phyloP scores from a whole-genome alignment of 1,139 yeast species.

The Blastobotrys capitulatus region DNA sequence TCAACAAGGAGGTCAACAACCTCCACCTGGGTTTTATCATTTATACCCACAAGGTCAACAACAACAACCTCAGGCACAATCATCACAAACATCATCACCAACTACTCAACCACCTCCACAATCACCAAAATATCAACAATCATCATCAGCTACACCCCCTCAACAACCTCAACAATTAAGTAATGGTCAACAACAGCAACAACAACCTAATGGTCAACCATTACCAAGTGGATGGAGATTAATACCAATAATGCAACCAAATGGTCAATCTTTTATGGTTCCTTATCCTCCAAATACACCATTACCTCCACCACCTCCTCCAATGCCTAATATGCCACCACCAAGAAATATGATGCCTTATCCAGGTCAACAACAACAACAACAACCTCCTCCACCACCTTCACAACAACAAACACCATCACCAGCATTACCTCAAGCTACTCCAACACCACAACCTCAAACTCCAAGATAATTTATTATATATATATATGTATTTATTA shows the following conservation, averaged over 20 bases:
- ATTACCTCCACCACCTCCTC: constrained; percentile 14
- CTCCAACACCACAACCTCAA: neutral
- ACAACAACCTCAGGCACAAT: neutral
- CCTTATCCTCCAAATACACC: constrained; percentile 8
- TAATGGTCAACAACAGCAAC: constrained; percentile 14
- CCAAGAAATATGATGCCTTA: neutral
- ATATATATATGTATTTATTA: neutral
- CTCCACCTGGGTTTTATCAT: neutral
- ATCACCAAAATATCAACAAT: constrained; percentile 1
- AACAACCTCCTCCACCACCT: neutral
- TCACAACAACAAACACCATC: neutral
- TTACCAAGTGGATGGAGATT: constrained; percentile 9
- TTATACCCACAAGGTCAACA: constrained; percentile 1
- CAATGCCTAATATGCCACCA: constrained; percentile 11
- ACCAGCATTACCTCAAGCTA: neutral
- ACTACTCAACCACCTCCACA: neutral
- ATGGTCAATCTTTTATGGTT: constrained; percentile 8
- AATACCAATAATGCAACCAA: constrained; percentile 3
- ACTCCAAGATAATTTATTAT: neutral
- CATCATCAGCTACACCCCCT: constrained; percentile 2
- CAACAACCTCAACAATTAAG: constrained; percentile 12
- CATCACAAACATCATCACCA: constrained; percentile 8
- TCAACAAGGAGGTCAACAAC: neutral
- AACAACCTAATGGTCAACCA: neutral
- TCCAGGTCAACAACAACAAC: constrained; percentile 7